Percentiles rank a stretch among this genome's conserved stretches.
Evolutionary conservation across 2,329 filamentous ascomycete genomes (phyloP).

Genomic region (Cordyceps javanica): DNA sequence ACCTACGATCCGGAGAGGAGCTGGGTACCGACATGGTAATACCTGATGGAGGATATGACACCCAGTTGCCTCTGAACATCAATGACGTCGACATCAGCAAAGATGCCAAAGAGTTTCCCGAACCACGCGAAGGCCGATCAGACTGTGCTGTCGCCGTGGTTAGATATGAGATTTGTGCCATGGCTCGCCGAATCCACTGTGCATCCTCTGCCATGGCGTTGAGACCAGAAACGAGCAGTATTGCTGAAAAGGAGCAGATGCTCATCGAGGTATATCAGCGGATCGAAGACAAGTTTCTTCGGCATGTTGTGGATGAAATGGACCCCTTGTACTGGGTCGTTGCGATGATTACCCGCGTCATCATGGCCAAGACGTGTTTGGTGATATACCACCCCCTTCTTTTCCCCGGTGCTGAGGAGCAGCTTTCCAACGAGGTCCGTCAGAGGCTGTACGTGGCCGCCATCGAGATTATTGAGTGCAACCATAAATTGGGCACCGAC

Average conservation of each 20-base stretch:
- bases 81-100: slow-evolving; percentile 44
- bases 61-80: slow-evolving; percentile 42
- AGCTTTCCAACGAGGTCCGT: slow-evolving; percentile 54
- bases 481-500: slow-evolving; percentile 59
- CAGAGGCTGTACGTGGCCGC: slow-evolving; percentile 66
- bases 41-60: slow-evolving; percentile 37
- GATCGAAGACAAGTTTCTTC: slow-evolving; percentile 50
- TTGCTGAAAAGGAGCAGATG: slow-evolving; percentile 35
- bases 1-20: slow-evolving; percentile 49
- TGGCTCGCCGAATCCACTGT: slow-evolving; percentile 31
- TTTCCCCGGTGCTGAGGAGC: slow-evolving; percentile 49
- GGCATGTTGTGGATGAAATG: slow-evolving; percentile 41
- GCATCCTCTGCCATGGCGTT: slow-evolving; percentile 28
- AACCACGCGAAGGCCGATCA: slow-evolving; percentile 43
- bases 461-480: slow-evolving; percentile 67
- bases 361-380: slow-evolving; percentile 73
- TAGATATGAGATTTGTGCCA: slow-evolving; percentile 44
- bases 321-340: slow-evolving; percentile 60
- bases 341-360: slow-evolving; percentile 61
- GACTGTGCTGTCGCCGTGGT: slow-evolving; percentile 45
- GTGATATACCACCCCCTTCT: slow-evolving; percentile 70
- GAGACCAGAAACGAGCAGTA: slow-evolving; percentile 22
- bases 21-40: slow-evolving; percentile 42
- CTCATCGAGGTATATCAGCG: slow-evolving; percentile 46
- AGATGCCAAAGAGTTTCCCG: slow-evolving; percentile 40